Evolutionary conservation across 495 filamentous ascomycete species (phyloP), one percentile per base, ranked within the genome.

Genomic region (Corynascus novoguineensis): DNA sequence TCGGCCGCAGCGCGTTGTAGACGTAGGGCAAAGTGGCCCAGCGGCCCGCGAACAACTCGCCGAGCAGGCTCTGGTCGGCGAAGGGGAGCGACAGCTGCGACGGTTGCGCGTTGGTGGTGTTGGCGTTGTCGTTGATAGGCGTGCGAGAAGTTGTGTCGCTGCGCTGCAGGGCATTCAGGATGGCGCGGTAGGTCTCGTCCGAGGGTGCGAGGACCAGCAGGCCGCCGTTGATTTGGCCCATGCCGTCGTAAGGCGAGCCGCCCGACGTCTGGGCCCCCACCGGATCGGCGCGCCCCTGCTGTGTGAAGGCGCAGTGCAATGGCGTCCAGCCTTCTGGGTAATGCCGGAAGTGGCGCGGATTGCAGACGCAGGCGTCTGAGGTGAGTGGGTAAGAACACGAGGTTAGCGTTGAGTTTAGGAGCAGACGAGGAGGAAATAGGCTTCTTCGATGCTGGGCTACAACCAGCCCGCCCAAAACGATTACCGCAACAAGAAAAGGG

Each of bases 1-100:
- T 59, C 17, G 89, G 89, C 74, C 91, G 92, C 41, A 93, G 71
- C 42, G 86, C 89, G 70, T 95, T 95, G 69, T 92, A 93, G 24
- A 82, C 74, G 55, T 91, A 93, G 25, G 87, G 85, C 44, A 95
- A 68, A 8, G 83, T 69, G 7, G 87, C 83, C 89, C 89, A 95
- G 10, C 83, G 75, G 3, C 79, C 82, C 1, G 60, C 48, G 69
- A 88, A 92, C 0, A 85, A 58, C 60, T 87, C 84, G 1, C 78
- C 76, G 8, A 95, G 77, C 9, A 95, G 73, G 4, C 75, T 80
- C 69, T 95, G 89, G 58, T 95, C 89, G 1, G 88, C 78, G 59
- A 95, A 92, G 37, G 86, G 83, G 62, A 89, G 88, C n/a, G n/a
- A n/a, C n/a, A n/a, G n/a, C n/a, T n/a, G n/a, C n/a, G n/a, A n/a